These are phyloP conservation scores for Piper longum DNA, from an alignment of 164 flowering plant species.

Conservation along the genomic window DNA sequence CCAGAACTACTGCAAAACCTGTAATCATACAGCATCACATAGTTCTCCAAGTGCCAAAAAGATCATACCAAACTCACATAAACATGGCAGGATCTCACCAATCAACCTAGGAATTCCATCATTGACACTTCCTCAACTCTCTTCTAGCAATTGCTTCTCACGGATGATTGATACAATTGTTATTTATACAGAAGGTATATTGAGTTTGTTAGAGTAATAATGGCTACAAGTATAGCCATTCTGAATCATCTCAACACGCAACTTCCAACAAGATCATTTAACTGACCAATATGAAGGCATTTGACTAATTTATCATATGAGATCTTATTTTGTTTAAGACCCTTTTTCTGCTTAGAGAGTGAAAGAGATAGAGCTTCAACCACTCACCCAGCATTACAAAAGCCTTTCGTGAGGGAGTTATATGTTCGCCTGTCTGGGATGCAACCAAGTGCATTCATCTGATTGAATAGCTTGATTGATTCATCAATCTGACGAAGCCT, in stretches of 20 bases:
- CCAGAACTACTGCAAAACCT: too few relatives aligned
- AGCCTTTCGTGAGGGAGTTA: constrained; percentile 35
- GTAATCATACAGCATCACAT: too few relatives aligned
- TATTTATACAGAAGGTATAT: constrained; percentile 17
- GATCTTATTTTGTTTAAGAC: constrained; percentile 25
- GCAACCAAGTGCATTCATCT: constrained; percentile 31
- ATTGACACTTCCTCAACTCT: too few relatives aligned
- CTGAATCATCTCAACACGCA: constrained; percentile 36
- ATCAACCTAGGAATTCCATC: too few relatives aligned
- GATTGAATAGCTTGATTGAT: constrained; percentile 33
- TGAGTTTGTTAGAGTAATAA: constrained; percentile 13
- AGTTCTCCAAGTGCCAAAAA: too few relatives aligned
- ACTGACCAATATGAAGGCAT: constrained; percentile 15
- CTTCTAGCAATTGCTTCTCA: too few relatives aligned
- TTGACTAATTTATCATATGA: constrained; percentile 29
- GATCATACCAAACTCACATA: too few relatives aligned
- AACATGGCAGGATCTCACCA: too few relatives aligned
- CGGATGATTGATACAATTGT: constrained; percentile 8
- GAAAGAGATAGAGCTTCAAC: constrained; percentile 34
- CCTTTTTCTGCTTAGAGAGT: constrained; percentile 38
- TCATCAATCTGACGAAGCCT: constrained; percentile 21
- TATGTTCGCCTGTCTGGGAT: constrained; percentile 28
- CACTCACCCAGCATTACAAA: constrained; percentile 27
- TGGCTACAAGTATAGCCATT: constrained; percentile 21
- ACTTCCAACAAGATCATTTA: constrained; percentile 19